Percentiles rank a stretch among this genome's conserved stretches.
These are phyloP conservation scores for Acer yangbiense DNA, from an alignment of 345 rosid species.

Conservation along the genomic window DNA sequence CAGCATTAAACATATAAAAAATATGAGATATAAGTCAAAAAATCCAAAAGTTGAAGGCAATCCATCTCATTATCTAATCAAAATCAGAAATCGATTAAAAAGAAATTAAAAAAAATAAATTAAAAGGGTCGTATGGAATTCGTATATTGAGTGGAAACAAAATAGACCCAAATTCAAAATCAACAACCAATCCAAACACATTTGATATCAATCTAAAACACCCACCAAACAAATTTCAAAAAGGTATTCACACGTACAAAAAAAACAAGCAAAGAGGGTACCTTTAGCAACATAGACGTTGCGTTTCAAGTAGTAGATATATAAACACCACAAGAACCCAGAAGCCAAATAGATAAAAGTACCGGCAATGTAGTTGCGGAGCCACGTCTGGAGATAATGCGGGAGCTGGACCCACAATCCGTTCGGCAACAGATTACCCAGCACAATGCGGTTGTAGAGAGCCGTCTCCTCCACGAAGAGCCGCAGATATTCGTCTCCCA, in stretches of 20 bases:
- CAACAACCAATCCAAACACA: constrained; percentile 13
- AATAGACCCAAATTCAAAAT: background rate
- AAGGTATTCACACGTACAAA: background rate
- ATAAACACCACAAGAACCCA: constrained; percentile 88
- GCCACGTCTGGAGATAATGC: constrained; percentile 81
- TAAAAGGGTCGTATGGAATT: background rate
- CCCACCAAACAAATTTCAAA: too few species aligned
- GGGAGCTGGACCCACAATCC: constrained; percentile 67
- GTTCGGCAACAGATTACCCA: constrained; percentile 59
- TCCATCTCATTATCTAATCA: background rate
- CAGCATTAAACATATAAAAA: background rate
- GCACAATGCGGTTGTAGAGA: constrained; percentile 68
- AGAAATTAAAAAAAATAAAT: too few species aligned
- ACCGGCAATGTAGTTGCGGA: constrained; percentile 83
- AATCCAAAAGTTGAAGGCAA: background rate
- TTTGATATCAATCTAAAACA: background rate
- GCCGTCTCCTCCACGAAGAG: constrained; percentile 56
- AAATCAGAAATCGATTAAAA: background rate
- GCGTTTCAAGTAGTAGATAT: constrained; percentile 79
- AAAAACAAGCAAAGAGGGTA: constrained; percentile 2
- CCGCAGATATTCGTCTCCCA: constrained; percentile 44
- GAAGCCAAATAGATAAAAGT: constrained; percentile 71
- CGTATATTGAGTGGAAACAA: background rate
- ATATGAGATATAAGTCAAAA: background rate
- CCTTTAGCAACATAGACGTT: constrained; percentile 85